phyloP scores from a whole-genome alignment of 1,139 yeast species.

The Magnusiomyces sp. region DNA sequence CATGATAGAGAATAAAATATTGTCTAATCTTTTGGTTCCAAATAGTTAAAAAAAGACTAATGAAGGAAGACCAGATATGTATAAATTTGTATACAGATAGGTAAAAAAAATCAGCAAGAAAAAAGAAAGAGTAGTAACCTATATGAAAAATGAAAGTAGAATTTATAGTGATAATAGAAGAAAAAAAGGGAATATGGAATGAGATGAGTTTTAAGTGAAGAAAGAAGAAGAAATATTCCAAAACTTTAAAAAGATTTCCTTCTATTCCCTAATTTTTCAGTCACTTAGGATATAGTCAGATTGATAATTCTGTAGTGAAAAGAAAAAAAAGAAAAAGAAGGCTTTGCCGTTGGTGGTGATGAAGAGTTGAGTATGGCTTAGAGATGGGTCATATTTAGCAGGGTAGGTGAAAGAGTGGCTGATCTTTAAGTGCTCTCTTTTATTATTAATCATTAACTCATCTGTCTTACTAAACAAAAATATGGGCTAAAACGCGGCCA shows the following conservation, averaged over 20 bases:
- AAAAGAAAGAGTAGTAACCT: neutral
- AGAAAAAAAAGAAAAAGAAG: neutral
- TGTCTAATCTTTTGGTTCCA: neutral
- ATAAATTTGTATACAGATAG: no score
- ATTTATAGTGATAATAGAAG: neutral
- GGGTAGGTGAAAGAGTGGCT: neutral
- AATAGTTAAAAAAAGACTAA: neutral
- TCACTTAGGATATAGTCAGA: neutral
- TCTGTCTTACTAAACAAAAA: no score
- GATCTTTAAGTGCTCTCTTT: no score
- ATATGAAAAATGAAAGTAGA: neutral
- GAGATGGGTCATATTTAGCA: neutral
- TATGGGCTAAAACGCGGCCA: no score
- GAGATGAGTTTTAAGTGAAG: neutral
- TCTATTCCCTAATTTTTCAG: no score
- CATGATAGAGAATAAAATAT: neutral
- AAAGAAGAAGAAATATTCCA: no score
- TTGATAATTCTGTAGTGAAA: neutral
- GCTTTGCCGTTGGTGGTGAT: neutral
- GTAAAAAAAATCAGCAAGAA: no score
- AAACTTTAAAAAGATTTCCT: no score
- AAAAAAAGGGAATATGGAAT: no score
- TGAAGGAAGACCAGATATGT: no score
- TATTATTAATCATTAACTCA: no score
- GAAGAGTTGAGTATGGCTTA: neutral